Percentiles rank a stretch among this genome's conserved stretches.
phyloP scores from a whole-genome alignment of 306 rosid genomes.

The Morella rubra region DNA sequence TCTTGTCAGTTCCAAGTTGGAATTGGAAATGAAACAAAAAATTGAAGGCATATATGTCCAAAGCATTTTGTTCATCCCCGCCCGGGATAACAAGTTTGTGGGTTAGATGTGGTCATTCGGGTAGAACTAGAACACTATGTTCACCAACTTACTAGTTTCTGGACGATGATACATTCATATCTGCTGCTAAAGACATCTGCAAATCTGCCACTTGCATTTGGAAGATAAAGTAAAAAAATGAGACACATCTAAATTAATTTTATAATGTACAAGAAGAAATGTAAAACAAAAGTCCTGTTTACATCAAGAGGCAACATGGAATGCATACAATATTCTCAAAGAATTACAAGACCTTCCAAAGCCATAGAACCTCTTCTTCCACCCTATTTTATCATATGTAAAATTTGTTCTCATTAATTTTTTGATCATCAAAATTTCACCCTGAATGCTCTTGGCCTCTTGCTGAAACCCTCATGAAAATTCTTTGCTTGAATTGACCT shows the following conservation, averaged over 20 bases:
- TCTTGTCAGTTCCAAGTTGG: not conserved
- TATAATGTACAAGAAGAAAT: conserved; percentile 39
- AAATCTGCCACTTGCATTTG: not conserved
- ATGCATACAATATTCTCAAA: conserved; percentile 12
- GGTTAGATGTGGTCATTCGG: not conserved
- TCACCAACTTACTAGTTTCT: not conserved
- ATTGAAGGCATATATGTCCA: not conserved
- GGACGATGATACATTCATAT: not conserved
- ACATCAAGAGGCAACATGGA: conserved; percentile 2
- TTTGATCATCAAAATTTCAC: conserved; percentile 3
- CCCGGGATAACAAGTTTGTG: not conserved
- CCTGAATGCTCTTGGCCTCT: conserved; percentile 14
- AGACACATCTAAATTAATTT: conserved; percentile 22
- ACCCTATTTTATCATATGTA: conserved; percentile 26
- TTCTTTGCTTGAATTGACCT: not conserved
- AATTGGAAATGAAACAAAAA: not conserved
- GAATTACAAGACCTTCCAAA: not conserved
- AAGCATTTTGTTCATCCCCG: not conserved
- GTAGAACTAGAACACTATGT: not conserved
- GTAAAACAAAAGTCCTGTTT: conserved; percentile 8
- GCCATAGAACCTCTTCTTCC: conserved; percentile 12
- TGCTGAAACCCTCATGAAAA: not conserved
- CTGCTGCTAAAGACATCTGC: not conserved
- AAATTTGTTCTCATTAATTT: conserved; percentile 6
- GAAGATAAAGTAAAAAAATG: conserved; percentile 4